Conservation (phyloP, 108 stramenopile genomes). For the Skeletonema menzelii region DNA sequence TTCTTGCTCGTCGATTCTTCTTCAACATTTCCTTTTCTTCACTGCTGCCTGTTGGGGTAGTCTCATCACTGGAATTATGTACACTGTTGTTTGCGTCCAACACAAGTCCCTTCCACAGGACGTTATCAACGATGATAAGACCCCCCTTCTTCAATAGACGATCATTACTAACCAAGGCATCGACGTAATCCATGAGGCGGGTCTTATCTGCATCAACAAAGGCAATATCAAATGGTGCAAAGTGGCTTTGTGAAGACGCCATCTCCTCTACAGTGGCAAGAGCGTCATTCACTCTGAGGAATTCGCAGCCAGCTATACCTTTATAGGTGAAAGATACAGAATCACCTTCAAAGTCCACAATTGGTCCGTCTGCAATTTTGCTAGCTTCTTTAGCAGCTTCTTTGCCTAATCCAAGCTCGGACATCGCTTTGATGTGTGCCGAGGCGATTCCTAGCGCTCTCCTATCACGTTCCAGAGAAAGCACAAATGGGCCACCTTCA, state of each 20-base stretch:
- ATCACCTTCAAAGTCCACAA: slow-evolving; percentile 32
- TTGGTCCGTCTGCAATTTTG: slow-evolving; percentile 17
- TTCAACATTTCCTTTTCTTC: slow-evolving; percentile 41
- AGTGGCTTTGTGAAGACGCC: slow-evolving; percentile 35
- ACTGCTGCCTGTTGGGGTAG: background rate
- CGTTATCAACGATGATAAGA: slow-evolving; percentile 89
- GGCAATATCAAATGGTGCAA: slow-evolving; percentile 81
- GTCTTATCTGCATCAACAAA: slow-evolving; percentile 95
- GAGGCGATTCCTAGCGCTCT: slow-evolving; percentile 74
- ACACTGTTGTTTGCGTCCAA: slow-evolving; percentile 55
- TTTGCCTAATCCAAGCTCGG: slow-evolving; percentile 58
- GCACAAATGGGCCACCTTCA: slow-evolving; percentile 60
- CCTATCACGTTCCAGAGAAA: slow-evolving; percentile 80
- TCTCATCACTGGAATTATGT: slow-evolving; percentile 22
- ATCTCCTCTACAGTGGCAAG: slow-evolving; percentile 80
- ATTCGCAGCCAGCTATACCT: slow-evolving; percentile 62
- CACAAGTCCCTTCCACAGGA: slow-evolving; percentile 91
- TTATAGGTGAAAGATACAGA: slow-evolving; percentile 38
- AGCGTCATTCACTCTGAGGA: slow-evolving; percentile 70
- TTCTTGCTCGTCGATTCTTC: slow-evolving; percentile 75
- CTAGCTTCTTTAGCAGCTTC: slow-evolving; percentile 55
- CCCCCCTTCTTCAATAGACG: slow-evolving; percentile 75
- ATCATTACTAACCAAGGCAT: slow-evolving; percentile 63
- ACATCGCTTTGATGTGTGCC: slow-evolving; percentile 64
- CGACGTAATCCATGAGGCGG: slow-evolving; percentile 78